Conservation (phyloP, 2,329 filamentous ascomycete species). For the Trichoderma hamatum region DNA sequence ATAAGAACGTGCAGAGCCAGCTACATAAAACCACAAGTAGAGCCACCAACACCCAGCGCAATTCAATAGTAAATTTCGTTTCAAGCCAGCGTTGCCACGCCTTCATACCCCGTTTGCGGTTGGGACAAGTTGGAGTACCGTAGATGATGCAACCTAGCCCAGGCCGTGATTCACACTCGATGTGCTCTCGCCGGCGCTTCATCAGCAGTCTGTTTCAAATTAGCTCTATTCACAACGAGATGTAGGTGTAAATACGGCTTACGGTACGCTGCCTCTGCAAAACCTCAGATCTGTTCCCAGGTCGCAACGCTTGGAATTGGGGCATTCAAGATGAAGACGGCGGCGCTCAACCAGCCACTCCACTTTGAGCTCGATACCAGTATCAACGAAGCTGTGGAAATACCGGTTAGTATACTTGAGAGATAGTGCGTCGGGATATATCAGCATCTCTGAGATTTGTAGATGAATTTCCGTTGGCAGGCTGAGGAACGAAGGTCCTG, state of each 20-base stretch:
- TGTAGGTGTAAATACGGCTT: conserved; percentile 33
- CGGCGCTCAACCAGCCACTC: conserved; percentile 69
- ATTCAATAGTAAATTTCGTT: conserved; percentile 48
- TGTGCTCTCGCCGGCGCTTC: conserved; percentile 60
- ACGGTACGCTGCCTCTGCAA: conserved; percentile 63
- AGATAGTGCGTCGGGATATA: conserved; percentile 71
- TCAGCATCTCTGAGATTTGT: conserved; percentile 61
- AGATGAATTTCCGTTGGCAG: conserved; percentile 71
- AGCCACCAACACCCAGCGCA: conserved; percentile 54
- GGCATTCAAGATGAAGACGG: conserved; percentile 66
- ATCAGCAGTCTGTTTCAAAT: conserved; percentile 53
- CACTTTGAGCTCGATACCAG: conserved; percentile 66
- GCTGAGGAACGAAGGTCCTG: conserved; percentile 42
- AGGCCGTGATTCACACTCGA: conserved; percentile 62
- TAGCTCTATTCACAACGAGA: not conserved
- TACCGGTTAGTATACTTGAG: conserved; percentile 68
- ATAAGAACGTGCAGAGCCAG: conserved; percentile 23
- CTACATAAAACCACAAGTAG: conserved; percentile 42
- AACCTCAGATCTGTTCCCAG: conserved; percentile 62
- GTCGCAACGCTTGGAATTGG: conserved; percentile 60
- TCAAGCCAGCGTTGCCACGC: conserved; percentile 50
- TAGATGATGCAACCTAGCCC: conserved; percentile 60
- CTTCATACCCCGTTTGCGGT: conserved; percentile 50
- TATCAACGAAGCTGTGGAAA: conserved; percentile 67
- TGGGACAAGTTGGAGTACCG: conserved; percentile 52